Percentiles rank a stretch among this genome's conserved stretches.
phyloP scores from a whole-genome alignment of 2,329 filamentous ascomycete species.

The Claviceps arundinis region DNA sequence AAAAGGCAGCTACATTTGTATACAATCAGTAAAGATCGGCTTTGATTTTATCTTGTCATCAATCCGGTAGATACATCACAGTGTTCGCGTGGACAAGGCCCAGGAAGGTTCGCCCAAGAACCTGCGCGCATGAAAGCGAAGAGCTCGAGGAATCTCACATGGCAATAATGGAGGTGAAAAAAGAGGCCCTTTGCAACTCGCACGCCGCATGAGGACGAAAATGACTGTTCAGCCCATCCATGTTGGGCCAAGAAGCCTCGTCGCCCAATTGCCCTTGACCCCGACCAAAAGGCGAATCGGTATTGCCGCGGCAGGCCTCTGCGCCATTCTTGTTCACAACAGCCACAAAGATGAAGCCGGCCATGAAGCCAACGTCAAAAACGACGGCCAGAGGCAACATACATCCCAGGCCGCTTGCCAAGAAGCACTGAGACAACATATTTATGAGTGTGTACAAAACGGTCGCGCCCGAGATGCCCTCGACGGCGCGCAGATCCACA shows the following conservation, averaged over 20 bases:
- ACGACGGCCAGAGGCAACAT: conserved; percentile 62
- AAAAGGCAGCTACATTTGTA: conserved; percentile 35
- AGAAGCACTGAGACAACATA: conserved; percentile 63
- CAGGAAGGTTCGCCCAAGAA: not conserved
- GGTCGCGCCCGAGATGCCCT: conserved; percentile 63
- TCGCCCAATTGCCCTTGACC: conserved; percentile 35
- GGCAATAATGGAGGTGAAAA: conserved; percentile 67
- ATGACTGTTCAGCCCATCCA: no score
- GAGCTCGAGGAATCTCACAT: conserved; percentile 36
- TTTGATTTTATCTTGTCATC: no score
- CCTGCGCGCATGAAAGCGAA: not conserved
- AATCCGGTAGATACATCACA: no score
- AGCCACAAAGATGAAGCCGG: conserved; percentile 70
- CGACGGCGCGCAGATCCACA: conserved; percentile 57
- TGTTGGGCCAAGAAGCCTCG: conserved; percentile 16
- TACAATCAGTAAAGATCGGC: no score
- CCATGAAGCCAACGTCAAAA: conserved; percentile 65
- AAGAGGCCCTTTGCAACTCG: conserved; percentile 59
- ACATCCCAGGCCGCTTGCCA: conserved; percentile 55
- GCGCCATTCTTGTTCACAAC: conserved; percentile 58
- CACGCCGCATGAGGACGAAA: conserved; percentile 36
- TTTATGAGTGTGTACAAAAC: conserved; percentile 62
- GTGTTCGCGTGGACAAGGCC: no score
- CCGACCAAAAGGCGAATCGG: conserved; percentile 56
- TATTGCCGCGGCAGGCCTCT: conserved; percentile 43